Conservation (phyloP, 2,329 filamentous ascomycete species). For the Ustilaginoidea virens region DNA sequence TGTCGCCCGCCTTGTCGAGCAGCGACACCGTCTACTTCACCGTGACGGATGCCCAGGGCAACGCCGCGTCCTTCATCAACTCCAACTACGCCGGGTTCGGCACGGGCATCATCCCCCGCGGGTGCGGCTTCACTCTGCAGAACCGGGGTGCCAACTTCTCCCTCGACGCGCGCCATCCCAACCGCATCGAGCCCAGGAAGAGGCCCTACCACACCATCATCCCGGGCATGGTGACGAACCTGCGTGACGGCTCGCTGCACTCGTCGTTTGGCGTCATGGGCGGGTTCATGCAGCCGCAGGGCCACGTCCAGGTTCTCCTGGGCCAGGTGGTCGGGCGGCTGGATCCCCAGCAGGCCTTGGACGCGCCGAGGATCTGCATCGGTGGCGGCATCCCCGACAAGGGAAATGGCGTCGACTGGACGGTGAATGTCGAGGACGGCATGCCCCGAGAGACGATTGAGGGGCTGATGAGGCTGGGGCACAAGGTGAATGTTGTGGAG, state of each 20-base stretch:
- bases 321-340: constrained; percentile 75
- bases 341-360: constrained; percentile 75
- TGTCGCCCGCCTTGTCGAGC: constrained; percentile 61
- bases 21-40: constrained; percentile 94
- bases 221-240: constrained; percentile 73
- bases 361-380: constrained; percentile 84
- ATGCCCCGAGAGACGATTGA: constrained; percentile 53
- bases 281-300: constrained; percentile 96
- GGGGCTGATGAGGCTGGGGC: constrained; percentile 54
- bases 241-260: constrained; percentile 57
- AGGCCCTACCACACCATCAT: constrained; percentile 97
- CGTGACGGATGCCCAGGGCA: constrained; percentile 66
- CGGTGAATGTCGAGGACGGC: constrained; percentile 70
- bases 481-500: constrained; percentile 53
- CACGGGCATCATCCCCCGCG: constrained; percentile 67
- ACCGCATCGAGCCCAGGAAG: constrained; percentile 66
- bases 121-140: constrained; percentile 86
- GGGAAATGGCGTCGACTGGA: constrained; percentile 41
- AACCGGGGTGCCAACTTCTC: constrained; percentile 85
- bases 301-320: constrained; percentile 82
- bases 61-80: constrained; percentile 94
- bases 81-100: constrained; percentile 86
- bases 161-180: constrained; percentile 57
- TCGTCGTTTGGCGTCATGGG: constrained; percentile 94
- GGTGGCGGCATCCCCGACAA: constrained; percentile 53